Evolutionary conservation across 2,329 filamentous ascomycete genomes (phyloP), one percentile per base, ranked within the genome.

Genomic region (Dactylellina leptospora): DNA sequence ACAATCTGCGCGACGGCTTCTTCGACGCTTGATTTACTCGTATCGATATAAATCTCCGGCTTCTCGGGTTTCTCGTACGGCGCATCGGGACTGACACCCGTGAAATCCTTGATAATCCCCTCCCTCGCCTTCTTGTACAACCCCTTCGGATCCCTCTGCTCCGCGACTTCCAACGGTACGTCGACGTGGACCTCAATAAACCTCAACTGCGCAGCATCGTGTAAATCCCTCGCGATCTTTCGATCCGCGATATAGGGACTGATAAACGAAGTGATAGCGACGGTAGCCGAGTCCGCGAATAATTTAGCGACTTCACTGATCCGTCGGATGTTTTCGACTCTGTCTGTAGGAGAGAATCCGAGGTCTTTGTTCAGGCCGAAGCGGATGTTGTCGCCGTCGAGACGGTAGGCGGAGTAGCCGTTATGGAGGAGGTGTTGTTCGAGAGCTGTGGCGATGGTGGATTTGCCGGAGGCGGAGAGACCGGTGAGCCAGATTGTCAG

Each of bases 311-410:
- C 84, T 85, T 99, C 93, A 60, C 91, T 92, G 78, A 99, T 97
- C 75, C 95, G 88, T 73, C 95, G 88, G 79, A 99, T 99, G 83
- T 99, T 99, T 85, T 99, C 95, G 80, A 93, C 96, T 77, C 95
- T 88, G 83, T 97, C 93, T 79, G 88, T 87, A 79, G 96, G 93
- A 75, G 87, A 90, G 84, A 97, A 99, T 13, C 93, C 93, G 9
- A 99, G 86, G 83, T 97, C 93, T 82, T 96, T 96, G 87, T 97
- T 99, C 76, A 99, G 85, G 13, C 95, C 95, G 83, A 97, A 97
- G 73, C 95, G 93, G 76, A 99, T 90, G 82, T 99, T 99, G 86
- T 99, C 95, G 76, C 76, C 95, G 82, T 99, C 95, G 27, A 99
- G 88, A 58, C 95, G 88, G 86, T 99, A 99, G 72, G 93, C 90